phyloP scores from a whole-genome alignment of 2,329 filamentous ascomycete species.

The Phialophora chinensis region DNA sequence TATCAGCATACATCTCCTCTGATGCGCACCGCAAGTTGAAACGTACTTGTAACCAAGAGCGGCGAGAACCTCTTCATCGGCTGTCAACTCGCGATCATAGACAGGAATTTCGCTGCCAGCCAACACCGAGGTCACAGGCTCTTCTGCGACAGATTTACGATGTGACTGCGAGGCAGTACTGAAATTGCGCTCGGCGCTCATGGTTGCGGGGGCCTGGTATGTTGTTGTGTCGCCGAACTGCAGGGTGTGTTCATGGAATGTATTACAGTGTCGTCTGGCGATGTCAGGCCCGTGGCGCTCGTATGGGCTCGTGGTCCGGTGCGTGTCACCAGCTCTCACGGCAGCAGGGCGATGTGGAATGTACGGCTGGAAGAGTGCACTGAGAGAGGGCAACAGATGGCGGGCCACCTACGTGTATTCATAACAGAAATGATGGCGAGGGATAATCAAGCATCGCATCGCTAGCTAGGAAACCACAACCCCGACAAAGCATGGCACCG shows the following conservation, averaged over 20 bases:
- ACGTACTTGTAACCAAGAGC: slow-evolving; percentile 64
- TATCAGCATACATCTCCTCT: slow-evolving; percentile 3
- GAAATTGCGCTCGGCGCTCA: slow-evolving; percentile 31
- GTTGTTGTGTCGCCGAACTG: slow-evolving; percentile 9
- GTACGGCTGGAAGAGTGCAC: neutral
- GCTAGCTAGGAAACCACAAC: slow-evolving; percentile 18
- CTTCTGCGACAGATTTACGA: slow-evolving; percentile 51
- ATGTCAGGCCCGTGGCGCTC: neutral
- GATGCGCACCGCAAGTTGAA: slow-evolving; percentile 44
- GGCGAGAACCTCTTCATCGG: slow-evolving; percentile 67
- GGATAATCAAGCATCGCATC: slow-evolving; percentile 24
- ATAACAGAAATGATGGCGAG: slow-evolving; percentile 19
- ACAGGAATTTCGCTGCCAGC: slow-evolving; percentile 57
- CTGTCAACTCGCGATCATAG: slow-evolving; percentile 53
- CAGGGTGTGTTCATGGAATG: slow-evolving; percentile 21
- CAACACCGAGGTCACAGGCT: slow-evolving; percentile 61
- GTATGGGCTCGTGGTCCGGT: neutral
- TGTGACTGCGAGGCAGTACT: slow-evolving; percentile 33
- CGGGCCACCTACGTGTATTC: slow-evolving; percentile 12
- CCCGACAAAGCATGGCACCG: slow-evolving; percentile 4
- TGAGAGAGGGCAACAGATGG: neutral
- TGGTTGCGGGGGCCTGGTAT: slow-evolving; percentile 15
- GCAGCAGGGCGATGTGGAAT: slow-evolving; percentile 1
- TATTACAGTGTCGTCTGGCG: slow-evolving; percentile 12
- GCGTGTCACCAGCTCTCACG: neutral